A percentile compares a stretch with the other conserved stretches of the same genome.
Conservation (phyloP, 208 protist species). For the Tritrichomonas foetus region DNA sequence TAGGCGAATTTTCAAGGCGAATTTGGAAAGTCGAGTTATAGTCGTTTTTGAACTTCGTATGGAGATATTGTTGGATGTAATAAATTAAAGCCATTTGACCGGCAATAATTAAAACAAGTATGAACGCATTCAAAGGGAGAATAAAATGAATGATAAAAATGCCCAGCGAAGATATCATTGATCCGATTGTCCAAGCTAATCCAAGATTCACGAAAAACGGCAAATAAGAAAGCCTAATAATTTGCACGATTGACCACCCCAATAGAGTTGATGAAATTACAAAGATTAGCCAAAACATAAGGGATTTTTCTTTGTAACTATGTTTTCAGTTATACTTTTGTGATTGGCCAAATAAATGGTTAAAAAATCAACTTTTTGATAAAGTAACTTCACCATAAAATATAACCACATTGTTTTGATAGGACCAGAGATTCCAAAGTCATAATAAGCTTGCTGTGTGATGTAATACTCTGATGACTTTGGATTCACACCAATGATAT, state of each 20-base stretch:
- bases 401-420: too few relatives aligned
- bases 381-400: too few relatives aligned
- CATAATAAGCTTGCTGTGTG: too few relatives aligned
- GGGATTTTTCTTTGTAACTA: too few relatives aligned
- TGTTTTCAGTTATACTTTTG: too few relatives aligned
- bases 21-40: not conserved
- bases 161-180: not conserved
- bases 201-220: not conserved
- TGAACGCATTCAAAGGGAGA: not conserved
- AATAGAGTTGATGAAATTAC: not conserved
- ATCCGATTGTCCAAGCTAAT: not conserved
- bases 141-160: not conserved
- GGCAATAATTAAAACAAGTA: not conserved
- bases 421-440: too few relatives aligned
- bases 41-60: not conserved
- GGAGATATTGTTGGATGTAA: not conserved
- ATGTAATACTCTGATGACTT: too few relatives aligned
- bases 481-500: too few relatives aligned
- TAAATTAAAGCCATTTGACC: not conserved
- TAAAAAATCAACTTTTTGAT: too few relatives aligned
- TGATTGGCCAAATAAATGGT: too few relatives aligned
- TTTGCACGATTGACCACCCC: not conserved
- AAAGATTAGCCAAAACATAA: constrained; percentile 3
- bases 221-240: not conserved
- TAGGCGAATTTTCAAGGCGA: not conserved